Evolutionary conservation across 1,139 yeast genomes (phyloP).

Genomic region (Candida sp.): DNA sequence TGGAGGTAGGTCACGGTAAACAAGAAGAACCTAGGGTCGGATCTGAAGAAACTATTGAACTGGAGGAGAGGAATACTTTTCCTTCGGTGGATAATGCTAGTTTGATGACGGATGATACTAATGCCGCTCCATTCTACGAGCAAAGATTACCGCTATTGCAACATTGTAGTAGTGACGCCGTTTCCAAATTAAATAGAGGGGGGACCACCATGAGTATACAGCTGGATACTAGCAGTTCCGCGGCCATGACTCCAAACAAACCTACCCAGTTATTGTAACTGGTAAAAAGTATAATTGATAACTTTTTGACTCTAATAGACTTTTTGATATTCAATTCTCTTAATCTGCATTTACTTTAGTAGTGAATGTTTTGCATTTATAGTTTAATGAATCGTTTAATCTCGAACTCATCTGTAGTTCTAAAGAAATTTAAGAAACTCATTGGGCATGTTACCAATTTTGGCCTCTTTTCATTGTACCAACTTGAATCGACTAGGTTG

Average conservation of each 20-base stretch:
- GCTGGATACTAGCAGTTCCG: background rate
- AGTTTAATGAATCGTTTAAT: background rate
- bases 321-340: background rate
- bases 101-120: background rate
- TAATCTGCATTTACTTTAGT: background rate
- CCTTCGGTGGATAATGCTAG: background rate
- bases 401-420: background rate
- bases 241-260: background rate
- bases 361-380: background rate
- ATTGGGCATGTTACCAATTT: too few species aligned
- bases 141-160: constrained; percentile 1
- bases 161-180: background rate
- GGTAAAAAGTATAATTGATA: background rate
- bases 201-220: background rate
- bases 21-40: background rate
- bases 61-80: background rate
- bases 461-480: too few species aligned
- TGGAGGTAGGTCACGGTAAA: background rate
- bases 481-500: too few species aligned
- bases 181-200: background rate
- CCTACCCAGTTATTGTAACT: background rate
- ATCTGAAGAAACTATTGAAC: background rate
- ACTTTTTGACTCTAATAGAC: background rate
- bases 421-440: too few species aligned
- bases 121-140: background rate